Evolutionary conservation across 169 alveolate genomes (phyloP), one percentile per base, ranked within the genome.

Genomic region (Neospora caninum): DNA sequence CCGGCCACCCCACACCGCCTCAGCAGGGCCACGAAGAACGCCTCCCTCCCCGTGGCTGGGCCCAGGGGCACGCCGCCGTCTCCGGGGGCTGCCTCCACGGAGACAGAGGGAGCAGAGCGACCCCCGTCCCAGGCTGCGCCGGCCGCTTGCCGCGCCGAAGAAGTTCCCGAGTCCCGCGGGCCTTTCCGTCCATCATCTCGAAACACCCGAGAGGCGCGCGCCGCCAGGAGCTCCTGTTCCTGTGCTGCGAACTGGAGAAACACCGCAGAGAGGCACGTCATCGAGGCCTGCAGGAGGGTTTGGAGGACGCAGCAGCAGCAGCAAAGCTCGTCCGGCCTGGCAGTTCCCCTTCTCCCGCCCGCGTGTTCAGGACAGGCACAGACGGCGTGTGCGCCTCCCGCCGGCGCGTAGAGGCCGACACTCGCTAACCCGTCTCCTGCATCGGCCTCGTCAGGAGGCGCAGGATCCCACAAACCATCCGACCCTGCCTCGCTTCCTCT

Each of bases 201-300:
- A 22, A 64, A 1, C 73, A 4, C 73, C 31, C n/a, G 34, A 27
- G 73, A 9, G 73, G 73, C 73, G n/a, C 73, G 73, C 58, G 58
- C 73, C 25, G 73, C 73, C 34, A 64, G n/a, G 73, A 7, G 73
- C n/a, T 64, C 73, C 91, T 92, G 94, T 27, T 92, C 69, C 41
- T 92, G 69, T 29, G 94, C 94, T 39, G 83, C 94, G 29, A 80
- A 92, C 92, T 92, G 94, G 25, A 82, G 89, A 82, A 82, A 82
- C 16, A 82, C 38, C 6, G 41, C 34, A 22, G 69, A 82, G 6
- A 82, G 2, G 64, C 89, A 82, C 41, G 10, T 25, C 89, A 82
- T 82, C 36, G 89, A 29, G 69, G 69, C 25, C 4, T 82, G 67
- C 16, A 82, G 43, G 4, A 82, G 41, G 41, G 89, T 41, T 13